Base-by-base conservation (phyloP, 2,329 filamentous ascomycete genomes). In the Fusarium miscanthi region DNA sequence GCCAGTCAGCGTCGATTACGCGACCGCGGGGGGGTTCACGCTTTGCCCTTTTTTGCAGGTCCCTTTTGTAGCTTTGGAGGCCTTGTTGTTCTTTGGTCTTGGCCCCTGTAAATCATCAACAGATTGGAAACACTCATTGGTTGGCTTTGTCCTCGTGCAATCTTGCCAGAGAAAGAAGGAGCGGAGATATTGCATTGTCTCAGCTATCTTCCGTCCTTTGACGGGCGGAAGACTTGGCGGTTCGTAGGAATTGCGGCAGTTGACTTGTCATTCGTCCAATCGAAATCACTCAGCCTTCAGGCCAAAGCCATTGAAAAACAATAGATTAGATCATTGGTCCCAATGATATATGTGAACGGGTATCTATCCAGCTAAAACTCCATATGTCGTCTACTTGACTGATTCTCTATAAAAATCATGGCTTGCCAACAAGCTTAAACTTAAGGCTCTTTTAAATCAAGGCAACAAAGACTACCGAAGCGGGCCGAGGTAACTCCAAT, bases 21-120 rank as follows among this genome's bases (percentile, higher is more conserved):
- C 14, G 30, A 27, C 56, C 27, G 45, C 33, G 27, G 30, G 45
- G 45, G 54, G 35, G 10, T 33, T 30, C 35, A 31, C 68, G 68
- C 75, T 58, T 74, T 76, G 66, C 75, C 75, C 59, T 52, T 73
- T 77, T 77, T 73, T 71, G 75, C 75, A 77, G 75, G 75, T 76
- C 65, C 65, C 58, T 60, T 66, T 67, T 61, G 70, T 58, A 71
- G 58, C 53, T 48, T 58, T 40, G 31, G 40, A 35, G 49, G 56
- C 70, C 69, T 68, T 73, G 64, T 19, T 63, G 57, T n/a, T 58
- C 60, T 62, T 69, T 40, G 25, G 38, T 43, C 66, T 69, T 52
- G 58, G 70, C 69, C 71, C 63, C 67, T 53, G 51, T 35, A 45
- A 49, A 45, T 51, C 37, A 38, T 67, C 48, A 40, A 40, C 53